Evolutionary conservation across 768 basidiomycete species (phyloP).

Genomic region (Boletus eberwhitei): DNA sequence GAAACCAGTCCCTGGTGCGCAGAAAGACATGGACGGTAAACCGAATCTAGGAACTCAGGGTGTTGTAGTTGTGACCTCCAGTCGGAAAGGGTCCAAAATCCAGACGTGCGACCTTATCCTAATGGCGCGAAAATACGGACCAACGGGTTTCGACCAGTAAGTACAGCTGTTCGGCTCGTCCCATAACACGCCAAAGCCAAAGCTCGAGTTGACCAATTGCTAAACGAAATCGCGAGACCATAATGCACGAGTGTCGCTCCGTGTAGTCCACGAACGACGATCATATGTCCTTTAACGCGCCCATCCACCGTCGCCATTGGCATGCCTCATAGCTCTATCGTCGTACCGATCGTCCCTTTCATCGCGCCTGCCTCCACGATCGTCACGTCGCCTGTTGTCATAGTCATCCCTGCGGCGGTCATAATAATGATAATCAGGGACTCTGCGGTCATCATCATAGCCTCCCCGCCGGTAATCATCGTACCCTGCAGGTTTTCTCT

Average conservation of each 20-base stretch:
- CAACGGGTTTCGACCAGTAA: constrained; percentile 38
- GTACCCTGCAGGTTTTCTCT: constrained; percentile 89
- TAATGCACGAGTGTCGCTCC: constrained; percentile 29
- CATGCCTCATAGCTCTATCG: constrained; percentile 67
- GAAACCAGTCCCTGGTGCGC: constrained; percentile 14
- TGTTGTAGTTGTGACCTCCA: constrained; percentile 11
- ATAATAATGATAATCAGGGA: constrained; percentile 82
- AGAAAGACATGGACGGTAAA: constrained; percentile 5
- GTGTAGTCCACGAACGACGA: constrained; percentile 35
- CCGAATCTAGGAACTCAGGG: constrained; percentile 20
- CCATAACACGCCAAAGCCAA: constrained; percentile 38
- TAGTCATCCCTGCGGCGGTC: constrained; percentile 81
- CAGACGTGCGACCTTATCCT: constrained; percentile 30
- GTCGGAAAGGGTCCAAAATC: constrained; percentile 22
- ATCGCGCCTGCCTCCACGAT: constrained; percentile 72
- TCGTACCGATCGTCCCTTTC: constrained; percentile 82
- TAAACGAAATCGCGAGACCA: constrained; percentile 46
- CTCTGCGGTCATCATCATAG: constrained; percentile 76
- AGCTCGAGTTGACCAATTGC: constrained; percentile 44
- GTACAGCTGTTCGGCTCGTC: constrained; percentile 36
- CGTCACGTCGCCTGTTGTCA: constrained; percentile 57
- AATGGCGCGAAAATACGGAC: constrained; percentile 33
- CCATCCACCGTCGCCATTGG: constrained; percentile 79
- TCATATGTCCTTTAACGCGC: constrained; percentile 55
- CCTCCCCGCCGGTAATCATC: constrained; percentile 84